Evolutionary conservation across 2,329 filamentous ascomycete genomes (phyloP).

Genomic region (Cladosporium velox): DNA sequence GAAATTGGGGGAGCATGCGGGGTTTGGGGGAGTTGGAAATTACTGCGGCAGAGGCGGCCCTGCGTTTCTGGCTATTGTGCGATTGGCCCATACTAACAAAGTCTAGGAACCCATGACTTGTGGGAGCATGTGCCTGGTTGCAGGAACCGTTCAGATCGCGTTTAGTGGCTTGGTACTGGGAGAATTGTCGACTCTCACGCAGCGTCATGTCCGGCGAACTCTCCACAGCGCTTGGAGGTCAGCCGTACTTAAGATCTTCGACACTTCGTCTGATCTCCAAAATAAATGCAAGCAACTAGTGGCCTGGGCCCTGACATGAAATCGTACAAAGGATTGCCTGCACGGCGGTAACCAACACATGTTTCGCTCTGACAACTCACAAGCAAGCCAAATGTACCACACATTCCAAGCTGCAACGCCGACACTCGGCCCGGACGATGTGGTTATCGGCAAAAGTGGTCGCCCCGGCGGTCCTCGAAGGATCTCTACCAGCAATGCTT

Average conservation of each 20-base stretch:
- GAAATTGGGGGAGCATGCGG: slow-evolving; percentile 14
- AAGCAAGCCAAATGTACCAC: slow-evolving; percentile 43
- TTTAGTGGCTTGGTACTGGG: slow-evolving; percentile 13
- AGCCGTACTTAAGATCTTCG: slow-evolving; percentile 14
- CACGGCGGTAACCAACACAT: slow-evolving; percentile 15
- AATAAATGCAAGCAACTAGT: slow-evolving; percentile 1
- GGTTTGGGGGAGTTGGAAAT: slow-evolving; percentile 12
- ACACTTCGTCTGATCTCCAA: background rate
- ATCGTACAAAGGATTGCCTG: slow-evolving; percentile 19
- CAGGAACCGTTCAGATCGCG: slow-evolving; percentile 13
- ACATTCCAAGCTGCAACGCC: slow-evolving; percentile 44
- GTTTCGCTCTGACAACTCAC: slow-evolving; percentile 12
- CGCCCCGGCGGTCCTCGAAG: slow-evolving; percentile 43
- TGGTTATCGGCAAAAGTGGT: slow-evolving; percentile 40
- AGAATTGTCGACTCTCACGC: slow-evolving; percentile 8
- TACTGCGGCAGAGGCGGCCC: slow-evolving; percentile 17
- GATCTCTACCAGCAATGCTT: slow-evolving; percentile 61
- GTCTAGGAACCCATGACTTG: slow-evolving; percentile 19
- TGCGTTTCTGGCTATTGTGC: slow-evolving; percentile 13
- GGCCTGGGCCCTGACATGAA: slow-evolving; percentile 11
- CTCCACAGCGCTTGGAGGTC: slow-evolving; percentile 4
- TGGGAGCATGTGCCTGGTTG: slow-evolving; percentile 19
- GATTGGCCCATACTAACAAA: slow-evolving; percentile 11
- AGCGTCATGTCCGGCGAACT: slow-evolving; percentile 14
- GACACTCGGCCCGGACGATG: slow-evolving; percentile 38